Evolutionary conservation across 2,329 filamentous ascomycete species (phyloP).

Genomic region (Diaporthe amygdali): DNA sequence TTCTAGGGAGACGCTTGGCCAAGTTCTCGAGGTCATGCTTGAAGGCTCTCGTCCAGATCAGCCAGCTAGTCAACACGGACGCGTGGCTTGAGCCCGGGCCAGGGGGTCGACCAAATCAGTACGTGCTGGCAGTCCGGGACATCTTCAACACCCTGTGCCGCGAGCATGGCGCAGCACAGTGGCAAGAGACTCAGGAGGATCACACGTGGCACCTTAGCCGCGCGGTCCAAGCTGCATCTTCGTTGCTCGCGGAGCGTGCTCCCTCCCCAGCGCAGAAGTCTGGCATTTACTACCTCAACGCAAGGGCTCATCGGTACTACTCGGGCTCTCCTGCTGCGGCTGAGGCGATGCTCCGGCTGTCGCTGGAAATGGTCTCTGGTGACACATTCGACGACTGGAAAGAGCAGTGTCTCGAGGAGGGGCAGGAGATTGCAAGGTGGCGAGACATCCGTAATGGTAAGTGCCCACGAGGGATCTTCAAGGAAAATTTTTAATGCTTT

Average conservation of each 20-base stretch:
- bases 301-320: background rate
- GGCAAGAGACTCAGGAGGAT: background rate
- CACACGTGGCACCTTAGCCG: background rate
- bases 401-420: constrained; percentile 5
- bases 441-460: background rate
- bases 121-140: background rate
- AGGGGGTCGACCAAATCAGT: background rate
- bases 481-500: background rate
- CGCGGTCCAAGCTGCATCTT: background rate
- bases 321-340: background rate
- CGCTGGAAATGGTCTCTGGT: background rate
- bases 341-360: background rate
- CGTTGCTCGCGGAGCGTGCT: background rate
- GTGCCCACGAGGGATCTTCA: rapidly evolving
- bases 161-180: background rate
- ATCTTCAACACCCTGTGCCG: background rate
- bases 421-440: background rate
- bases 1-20: background rate
- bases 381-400: background rate
- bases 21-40: background rate
- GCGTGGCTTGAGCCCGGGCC: background rate
- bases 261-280: background rate
- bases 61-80: background rate
- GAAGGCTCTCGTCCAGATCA: background rate
- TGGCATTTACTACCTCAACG: background rate